Conservation (phyloP, 202 grass and related monocot genomes). For the Brachypodium distachyon region DNA sequence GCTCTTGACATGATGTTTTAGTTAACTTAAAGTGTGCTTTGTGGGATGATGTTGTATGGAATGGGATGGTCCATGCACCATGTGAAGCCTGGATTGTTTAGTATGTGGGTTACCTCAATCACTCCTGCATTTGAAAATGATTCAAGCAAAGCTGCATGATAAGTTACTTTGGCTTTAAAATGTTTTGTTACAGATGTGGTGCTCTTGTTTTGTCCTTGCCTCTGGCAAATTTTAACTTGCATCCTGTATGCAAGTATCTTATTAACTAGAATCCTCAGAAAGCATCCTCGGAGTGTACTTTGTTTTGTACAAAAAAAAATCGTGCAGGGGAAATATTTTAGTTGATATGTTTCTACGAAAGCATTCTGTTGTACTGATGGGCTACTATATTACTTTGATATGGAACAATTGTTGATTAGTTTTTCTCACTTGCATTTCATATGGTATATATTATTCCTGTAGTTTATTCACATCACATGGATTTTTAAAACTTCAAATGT, state of each 20-base stretch:
- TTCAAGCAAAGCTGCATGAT: slow-evolving; percentile 3
- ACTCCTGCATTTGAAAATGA: slow-evolving; percentile 12
- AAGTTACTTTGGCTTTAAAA: slow-evolving; percentile 1
- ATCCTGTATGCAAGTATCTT: not conserved
- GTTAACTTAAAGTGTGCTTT: not conserved
- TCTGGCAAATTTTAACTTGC: not conserved
- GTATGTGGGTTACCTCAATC: not conserved
- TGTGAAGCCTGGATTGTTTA: not conserved
- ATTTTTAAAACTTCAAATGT: not conserved
- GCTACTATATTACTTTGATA: not conserved
- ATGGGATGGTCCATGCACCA: no score
- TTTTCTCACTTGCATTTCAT: not conserved
- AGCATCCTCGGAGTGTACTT: not conserved
- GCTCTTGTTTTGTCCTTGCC: not conserved
- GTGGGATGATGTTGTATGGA: not conserved
- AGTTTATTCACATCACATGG: not conserved
- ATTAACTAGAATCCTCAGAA: not conserved
- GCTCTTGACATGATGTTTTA: not conserved
- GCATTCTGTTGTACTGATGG: not conserved
- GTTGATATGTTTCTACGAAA: not conserved
- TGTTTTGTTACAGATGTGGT: not conserved
- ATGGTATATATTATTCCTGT: not conserved
- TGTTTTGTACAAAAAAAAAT: not conserved
- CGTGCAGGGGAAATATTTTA: not conserved
- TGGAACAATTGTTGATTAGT: not conserved